These are phyloP conservation scores for Boletellus emodensis DNA, from an alignment of 768 basidiomycete genomes.

Conservation along the genomic window DNA sequence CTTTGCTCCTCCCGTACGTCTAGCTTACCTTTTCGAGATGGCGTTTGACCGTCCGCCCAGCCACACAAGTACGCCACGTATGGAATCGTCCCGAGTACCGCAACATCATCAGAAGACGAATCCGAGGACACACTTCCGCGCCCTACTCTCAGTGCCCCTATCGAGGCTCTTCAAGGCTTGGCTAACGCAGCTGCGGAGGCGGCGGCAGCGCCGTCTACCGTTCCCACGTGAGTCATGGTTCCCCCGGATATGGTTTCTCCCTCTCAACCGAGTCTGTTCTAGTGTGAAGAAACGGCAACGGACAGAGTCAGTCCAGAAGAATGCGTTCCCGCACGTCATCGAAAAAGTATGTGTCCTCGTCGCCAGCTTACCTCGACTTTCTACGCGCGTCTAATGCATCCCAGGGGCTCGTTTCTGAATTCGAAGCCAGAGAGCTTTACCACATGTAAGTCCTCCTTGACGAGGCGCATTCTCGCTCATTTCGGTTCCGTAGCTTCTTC, in stretches of 20 bases:
- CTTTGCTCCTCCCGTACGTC: constrained; percentile 81
- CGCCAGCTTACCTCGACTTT: background rate
- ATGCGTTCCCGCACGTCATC: constrained; percentile 85
- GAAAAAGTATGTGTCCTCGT: constrained; percentile 56
- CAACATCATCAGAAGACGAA: constrained; percentile 86
- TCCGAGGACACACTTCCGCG: constrained; percentile 86
- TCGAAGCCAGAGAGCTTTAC: constrained; percentile 86
- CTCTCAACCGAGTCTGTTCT: constrained; percentile 1
- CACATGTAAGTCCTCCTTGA: constrained; percentile 61
- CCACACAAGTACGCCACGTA: constrained; percentile 90
- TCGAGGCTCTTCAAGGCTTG: constrained; percentile 89
- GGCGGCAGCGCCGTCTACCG: constrained; percentile 69
- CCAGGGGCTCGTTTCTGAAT: constrained; percentile 80
- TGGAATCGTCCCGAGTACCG: constrained; percentile 80
- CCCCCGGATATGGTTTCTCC: background rate
- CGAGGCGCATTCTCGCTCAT: background rate
- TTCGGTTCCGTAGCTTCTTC: constrained; percentile 66
- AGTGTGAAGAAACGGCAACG: constrained; percentile 78
- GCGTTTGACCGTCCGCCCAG: constrained; percentile 36
- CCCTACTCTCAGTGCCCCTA: constrained; percentile 82
- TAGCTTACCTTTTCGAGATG: constrained; percentile 7
- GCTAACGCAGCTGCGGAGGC: constrained; percentile 96
- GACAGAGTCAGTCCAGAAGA: constrained; percentile 76
- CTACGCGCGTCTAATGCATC: background rate
- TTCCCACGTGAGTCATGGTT: constrained; percentile 46